Evolutionary conservation across 768 basidiomycete species (phyloP), one percentile per base, ranked within the genome.

Genomic region (Suillus alpinus): DNA sequence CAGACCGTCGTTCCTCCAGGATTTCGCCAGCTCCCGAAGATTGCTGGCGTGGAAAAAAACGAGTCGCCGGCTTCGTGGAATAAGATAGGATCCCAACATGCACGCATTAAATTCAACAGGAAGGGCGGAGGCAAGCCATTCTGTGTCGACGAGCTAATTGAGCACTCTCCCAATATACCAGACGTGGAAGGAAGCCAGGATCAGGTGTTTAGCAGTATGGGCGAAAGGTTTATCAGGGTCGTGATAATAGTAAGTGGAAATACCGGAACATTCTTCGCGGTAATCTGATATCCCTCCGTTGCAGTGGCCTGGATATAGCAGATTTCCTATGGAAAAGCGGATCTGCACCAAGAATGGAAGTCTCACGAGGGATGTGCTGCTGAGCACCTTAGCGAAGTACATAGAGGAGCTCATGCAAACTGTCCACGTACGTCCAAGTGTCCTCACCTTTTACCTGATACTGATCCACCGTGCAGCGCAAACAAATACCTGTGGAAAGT

Each of bases 241-340:
- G 68, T 69, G 60, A 61, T 79, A 36, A 62, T 71, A 40, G 80
- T 81, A 62, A 52, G 73, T 53, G 3, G 23, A 8, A 1, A 18
- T 1, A 56, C 14, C 43, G 18, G 51, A 26, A 40, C n/a, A 5
- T 51, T 7, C 26, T 6, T 36, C 4, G 31, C 49, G 4, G 23
- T 32, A 37, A 65, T 26, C 64, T 37, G 64, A 60, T 41, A 18
- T 6, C 12, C 7, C 4, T 6, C 23, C 16, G 26, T 16, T 55
- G 52, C 59, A 82, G 82, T 83, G 81, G 82, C 81, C 82, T 6
- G 82, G 82, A 1, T 83, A 83, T 68, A 70, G 71, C 23, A 55
- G 62, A n/a, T 65, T 73, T 51, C 72, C 77, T 0, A 69, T 73
- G 34, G 72, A 77, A 65, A 78, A 76, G 63, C 76, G 78, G 6